phyloP scores from a whole-genome alignment of 1,284 basidiomycete species.

The Apiotrichum mycotoxinovorans region DNA sequence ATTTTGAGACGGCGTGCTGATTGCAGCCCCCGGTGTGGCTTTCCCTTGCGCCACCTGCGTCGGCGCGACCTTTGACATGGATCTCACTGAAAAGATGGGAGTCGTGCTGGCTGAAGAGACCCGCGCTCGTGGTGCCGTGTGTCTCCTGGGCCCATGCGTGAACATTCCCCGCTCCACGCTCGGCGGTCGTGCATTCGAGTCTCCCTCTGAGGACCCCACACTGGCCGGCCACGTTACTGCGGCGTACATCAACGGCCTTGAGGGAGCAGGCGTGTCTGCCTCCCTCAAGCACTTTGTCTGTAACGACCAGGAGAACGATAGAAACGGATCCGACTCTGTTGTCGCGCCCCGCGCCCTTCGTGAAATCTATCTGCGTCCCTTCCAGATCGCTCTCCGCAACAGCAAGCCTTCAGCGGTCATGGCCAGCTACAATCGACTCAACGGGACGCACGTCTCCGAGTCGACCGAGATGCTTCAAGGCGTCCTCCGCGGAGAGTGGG shows the following conservation, averaged over 20 bases:
- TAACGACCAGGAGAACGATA: conserved; percentile 47
- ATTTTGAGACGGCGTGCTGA: background rate
- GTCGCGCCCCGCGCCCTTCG: conserved; percentile 59
- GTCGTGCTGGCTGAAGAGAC: conserved; percentile 63
- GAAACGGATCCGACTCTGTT: conserved; percentile 30
- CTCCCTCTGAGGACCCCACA: conserved; percentile 74
- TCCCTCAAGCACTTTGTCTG: conserved; percentile 48
- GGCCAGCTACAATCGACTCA: conserved; percentile 56
- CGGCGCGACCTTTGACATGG: conserved; percentile 50
- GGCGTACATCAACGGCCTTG: conserved; percentile 69
- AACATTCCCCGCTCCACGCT: conserved; percentile 76
- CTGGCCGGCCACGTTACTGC: conserved; percentile 67
- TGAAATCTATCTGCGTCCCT: conserved; percentile 72
- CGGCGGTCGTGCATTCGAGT: conserved; percentile 59
- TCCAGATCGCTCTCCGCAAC: conserved; percentile 70
- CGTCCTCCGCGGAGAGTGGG: conserved; percentile 59
- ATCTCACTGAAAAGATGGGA: conserved; percentile 63
- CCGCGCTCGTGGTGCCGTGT: conserved; percentile 64
- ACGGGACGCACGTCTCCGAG: conserved; percentile 69
- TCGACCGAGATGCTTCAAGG: conserved; percentile 55
- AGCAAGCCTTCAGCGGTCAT: conserved; percentile 48
- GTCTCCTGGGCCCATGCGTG: conserved; percentile 68
- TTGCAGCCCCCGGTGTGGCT: conserved; percentile 56
- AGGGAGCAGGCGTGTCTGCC: conserved; percentile 64
- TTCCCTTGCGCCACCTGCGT: conserved; percentile 62